phyloP scores from a whole-genome alignment of 257 asterid species.

The Nicotiana tomentosiformis region DNA sequence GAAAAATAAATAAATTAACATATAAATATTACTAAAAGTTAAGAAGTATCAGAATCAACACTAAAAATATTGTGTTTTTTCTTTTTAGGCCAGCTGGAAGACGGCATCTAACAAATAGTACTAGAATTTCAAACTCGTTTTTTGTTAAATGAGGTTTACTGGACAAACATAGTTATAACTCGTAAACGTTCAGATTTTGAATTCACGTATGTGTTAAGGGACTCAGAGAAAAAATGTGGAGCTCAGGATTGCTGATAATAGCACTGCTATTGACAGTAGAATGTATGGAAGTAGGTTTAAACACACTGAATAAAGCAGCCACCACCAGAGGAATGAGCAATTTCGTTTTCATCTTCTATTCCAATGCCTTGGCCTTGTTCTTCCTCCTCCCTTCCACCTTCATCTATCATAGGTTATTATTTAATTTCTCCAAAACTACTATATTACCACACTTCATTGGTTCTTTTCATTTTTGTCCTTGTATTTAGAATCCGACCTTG shows the following conservation, averaged over 20 bases:
- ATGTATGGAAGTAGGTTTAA: conserved; percentile 20
- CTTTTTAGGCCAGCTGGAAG: no score
- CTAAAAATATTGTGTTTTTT: not conserved
- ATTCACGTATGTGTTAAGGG: no score
- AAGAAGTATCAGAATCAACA: not conserved
- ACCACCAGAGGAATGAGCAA: conserved; percentile 17
- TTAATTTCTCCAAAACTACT: not conserved
- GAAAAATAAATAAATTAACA: no score
- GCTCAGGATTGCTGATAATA: not conserved
- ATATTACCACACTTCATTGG: no score
- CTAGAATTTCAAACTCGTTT: no score
- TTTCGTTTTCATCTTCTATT: conserved; percentile 15
- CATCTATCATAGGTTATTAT: conserved; percentile 8
- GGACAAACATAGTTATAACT: no score
- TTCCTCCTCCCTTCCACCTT: conserved; percentile 21
- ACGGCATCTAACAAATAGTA: no score
- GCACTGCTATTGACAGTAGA: not conserved
- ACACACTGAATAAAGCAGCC: conserved; percentile 20
- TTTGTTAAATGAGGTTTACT: no score
- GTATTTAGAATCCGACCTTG: no score
- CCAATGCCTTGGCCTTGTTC: conserved; percentile 14
- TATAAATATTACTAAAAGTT: no score
- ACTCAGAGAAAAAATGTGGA: not conserved
- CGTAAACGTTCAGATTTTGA: no score
- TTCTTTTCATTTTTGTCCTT: no score